Evolutionary conservation across 305 asterid species (phyloP).

Genomic region (Solanum hybrid): DNA sequence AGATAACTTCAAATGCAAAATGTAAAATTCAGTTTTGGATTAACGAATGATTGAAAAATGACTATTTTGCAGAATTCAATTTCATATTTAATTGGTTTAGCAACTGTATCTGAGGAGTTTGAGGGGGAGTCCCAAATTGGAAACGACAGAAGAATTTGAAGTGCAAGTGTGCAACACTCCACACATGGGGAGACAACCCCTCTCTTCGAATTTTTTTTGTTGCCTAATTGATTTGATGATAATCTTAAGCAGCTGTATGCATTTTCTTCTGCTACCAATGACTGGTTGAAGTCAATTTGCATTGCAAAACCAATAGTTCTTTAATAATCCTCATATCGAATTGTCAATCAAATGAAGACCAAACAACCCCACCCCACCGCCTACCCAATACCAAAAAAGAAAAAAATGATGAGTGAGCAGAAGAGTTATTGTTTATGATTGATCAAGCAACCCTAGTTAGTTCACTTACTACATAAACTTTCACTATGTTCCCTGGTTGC

Average conservation of each 20-base stretch:
- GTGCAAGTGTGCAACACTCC: not conserved
- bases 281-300: not conserved
- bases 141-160: not conserved
- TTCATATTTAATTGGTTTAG: not conserved
- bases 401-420: not conserved
- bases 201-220: not conserved
- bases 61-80: not conserved
- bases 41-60: not conserved
- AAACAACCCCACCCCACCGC: not conserved
- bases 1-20: not conserved
- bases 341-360: not conserved
- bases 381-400: not conserved
- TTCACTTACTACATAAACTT: not conserved
- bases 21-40: not conserved
- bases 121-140: not conserved
- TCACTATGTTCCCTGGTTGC: not conserved
- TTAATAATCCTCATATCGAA: not conserved
- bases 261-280: not conserved
- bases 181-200: not conserved
- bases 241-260: not conserved
- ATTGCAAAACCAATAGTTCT: not conserved
- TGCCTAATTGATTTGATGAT: not conserved
- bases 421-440: not conserved
- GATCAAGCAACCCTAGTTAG: not conserved
- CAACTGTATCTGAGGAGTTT: not conserved